Evolutionary conservation across 2,329 filamentous ascomycete species (phyloP).

Genomic region (Colletotrichum somersetense): DNA sequence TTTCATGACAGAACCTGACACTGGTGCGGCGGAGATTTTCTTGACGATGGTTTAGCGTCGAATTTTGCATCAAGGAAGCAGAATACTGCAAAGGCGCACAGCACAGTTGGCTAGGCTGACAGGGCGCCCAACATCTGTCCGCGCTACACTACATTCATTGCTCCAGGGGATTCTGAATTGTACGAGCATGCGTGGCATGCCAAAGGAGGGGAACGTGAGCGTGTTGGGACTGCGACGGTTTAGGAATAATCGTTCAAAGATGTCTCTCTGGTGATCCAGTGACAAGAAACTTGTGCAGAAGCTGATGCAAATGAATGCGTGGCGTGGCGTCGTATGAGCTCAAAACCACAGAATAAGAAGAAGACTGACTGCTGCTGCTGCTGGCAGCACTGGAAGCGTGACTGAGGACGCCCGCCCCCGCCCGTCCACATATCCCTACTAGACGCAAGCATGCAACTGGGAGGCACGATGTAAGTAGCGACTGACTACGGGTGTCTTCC

Average conservation of each 20-base stretch:
- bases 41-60: conserved; percentile 14
- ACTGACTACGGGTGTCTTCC: conserved; percentile 1
- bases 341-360: conserved; percentile 4
- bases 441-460: neutral
- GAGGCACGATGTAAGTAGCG: neutral
- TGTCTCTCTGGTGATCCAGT: conserved; percentile 14
- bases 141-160: conserved; percentile 5
- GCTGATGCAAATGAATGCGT: conserved; percentile 13
- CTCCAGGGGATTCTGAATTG: neutral
- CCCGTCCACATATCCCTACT: neutral
- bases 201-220: neutral
- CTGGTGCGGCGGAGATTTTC: conserved; percentile 9
- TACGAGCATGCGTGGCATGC: conserved; percentile 8
- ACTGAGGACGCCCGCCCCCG: neutral
- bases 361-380: neutral
- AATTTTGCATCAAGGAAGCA: conserved; percentile 9
- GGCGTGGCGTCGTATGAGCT: neutral
- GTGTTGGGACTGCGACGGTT: neutral
- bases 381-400: neutral
- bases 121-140: conserved; percentile 14
- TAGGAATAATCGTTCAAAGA: neutral
- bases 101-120: conserved; percentile 4
- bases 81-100: neutral
- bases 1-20: conserved; percentile 23
- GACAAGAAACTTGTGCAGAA: conserved; percentile 12